Base-by-base conservation (phyloP, 2,329 filamentous ascomycete genomes). In the Scedosporium minutisporum region DNA sequence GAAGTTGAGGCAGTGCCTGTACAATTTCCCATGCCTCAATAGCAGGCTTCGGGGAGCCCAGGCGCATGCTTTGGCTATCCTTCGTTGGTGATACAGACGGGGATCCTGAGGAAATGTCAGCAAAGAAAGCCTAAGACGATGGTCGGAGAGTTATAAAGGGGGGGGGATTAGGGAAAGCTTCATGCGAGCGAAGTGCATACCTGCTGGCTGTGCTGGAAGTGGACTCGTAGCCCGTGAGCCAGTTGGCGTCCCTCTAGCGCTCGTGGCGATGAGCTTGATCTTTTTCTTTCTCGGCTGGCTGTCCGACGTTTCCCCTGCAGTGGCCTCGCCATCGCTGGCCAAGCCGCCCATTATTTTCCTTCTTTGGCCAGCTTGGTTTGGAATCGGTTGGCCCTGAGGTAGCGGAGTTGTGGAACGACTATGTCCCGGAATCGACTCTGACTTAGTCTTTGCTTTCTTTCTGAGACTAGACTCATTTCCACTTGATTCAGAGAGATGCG, bases 391-490 rank as follows among this genome's bases (percentile, higher is more conserved):
- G 14, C 68, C 64, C 33, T 74, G 70, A 1, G 82, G 77, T 55
- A 84, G 69, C 18, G 85, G 84, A 7, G 84, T 87, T 12, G 76
- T 77, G 18, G 81, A 77, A 21, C 84, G 82, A 64, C 84, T 86
- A 9, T 75, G 75, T 61, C 77, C 77, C 2, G 78, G 72, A 14
- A 81, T 80, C 16, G 77, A 71, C 2, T 71, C 73, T 1, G 75
- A 74, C 65, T 85, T 82, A 71, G 88, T 89, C 77, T 88, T 90
- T 71, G 89, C 85, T 72, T 83, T 84, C 77, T 90, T 91, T 76
- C 95, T 92, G 67, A 89, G 88, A 25, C 87, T 85, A 0, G 90
- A 93, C 72, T 97, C 93, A 68, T 93, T 96, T 61, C 91, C 93
- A 72, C 91, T 96, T 9, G 91, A 91, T 72, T 97, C 93, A 1